Evolutionary conservation across 352 stramenopile species (phyloP).

Genomic region (Globisporangium paroecandrum): DNA sequence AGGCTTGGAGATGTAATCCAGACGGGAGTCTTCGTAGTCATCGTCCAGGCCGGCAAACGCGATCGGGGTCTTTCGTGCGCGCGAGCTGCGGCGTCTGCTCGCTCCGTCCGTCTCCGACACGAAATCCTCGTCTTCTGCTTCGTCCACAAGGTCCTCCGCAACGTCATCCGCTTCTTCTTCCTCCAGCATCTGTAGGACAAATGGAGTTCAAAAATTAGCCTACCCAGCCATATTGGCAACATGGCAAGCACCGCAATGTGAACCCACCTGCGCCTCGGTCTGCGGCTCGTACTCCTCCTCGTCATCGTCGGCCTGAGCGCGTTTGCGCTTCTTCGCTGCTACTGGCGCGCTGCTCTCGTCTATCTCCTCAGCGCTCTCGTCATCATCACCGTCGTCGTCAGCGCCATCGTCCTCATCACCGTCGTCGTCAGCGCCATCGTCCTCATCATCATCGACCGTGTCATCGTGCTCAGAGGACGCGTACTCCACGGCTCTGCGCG

Average conservation of each 20-base stretch:
- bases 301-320: constrained; percentile 12
- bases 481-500: constrained; percentile 12
- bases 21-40: constrained; percentile 15
- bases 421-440: constrained; percentile 18
- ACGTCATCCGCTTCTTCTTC: constrained; percentile 31
- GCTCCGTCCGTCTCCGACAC: constrained; percentile 9
- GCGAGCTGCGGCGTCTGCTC: constrained; percentile 15
- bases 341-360: constrained; percentile 22
- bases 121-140: constrained; percentile 5
- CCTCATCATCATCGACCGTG: constrained; percentile 41
- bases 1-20: constrained; percentile 19
- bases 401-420: constrained; percentile 37
- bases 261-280: constrained; percentile 14
- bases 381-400: constrained; percentile 23
- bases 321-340: constrained; percentile 35
- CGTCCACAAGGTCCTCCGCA: constrained; percentile 18
- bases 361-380: constrained; percentile 21
- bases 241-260: not conserved
- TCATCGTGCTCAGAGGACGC: constrained; percentile 25
- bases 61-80: constrained; percentile 13
- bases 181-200: constrained; percentile 15
- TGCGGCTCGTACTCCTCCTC: constrained; percentile 18
- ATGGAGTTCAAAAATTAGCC: not conserved
- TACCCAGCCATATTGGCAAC: not conserved
- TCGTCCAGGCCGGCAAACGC: constrained; percentile 14